These are phyloP conservation scores for Metschnikowia kofuensis DNA, from an alignment of 805 yeast species.

Conservation along the genomic window DNA sequence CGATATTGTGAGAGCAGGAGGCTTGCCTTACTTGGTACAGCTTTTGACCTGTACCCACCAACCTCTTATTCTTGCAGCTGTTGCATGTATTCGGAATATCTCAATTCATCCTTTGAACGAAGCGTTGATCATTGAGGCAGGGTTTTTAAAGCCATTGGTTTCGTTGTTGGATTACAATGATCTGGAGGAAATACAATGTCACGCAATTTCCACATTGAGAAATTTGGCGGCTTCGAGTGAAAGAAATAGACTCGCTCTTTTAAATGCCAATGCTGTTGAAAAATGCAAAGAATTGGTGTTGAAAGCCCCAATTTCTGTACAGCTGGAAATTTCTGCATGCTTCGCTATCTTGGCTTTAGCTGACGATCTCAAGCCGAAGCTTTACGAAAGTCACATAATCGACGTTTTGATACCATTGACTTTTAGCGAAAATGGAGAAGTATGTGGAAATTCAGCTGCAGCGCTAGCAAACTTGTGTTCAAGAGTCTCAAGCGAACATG, in stretches of 20 bases:
- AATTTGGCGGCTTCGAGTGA: slow-evolving; percentile 95
- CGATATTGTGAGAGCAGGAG: slow-evolving; percentile 94
- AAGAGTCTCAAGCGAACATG: slow-evolving; percentile 74
- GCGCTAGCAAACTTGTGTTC: slow-evolving; percentile 95
- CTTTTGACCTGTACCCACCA: slow-evolving; percentile 85
- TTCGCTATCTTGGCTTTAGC: slow-evolving; percentile 95
- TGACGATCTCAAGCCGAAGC: slow-evolving; percentile 84
- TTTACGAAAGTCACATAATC: slow-evolving; percentile 79
- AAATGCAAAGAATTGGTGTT: slow-evolving; percentile 87
- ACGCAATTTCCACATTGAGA: slow-evolving; percentile 93
- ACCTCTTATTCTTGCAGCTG: slow-evolving; percentile 92
- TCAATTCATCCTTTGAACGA: slow-evolving; percentile 96
- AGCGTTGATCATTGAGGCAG: slow-evolving; percentile 93
- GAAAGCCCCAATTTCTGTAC: slow-evolving; percentile 85
- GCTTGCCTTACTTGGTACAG: slow-evolving; percentile 89
- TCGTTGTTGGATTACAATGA: slow-evolving; percentile 78
- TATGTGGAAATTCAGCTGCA: slow-evolving; percentile 97
- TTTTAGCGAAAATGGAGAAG: slow-evolving; percentile 82
- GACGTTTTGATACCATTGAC: slow-evolving; percentile 92
- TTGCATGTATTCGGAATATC: slow-evolving; percentile 95
- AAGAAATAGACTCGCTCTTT: slow-evolving; percentile 83
- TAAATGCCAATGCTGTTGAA: slow-evolving; percentile 93
- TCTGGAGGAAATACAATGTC: slow-evolving; percentile 96
- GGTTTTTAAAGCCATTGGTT: slow-evolving; percentile 89
- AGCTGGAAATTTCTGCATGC: slow-evolving; percentile 94